phyloP scores from a whole-genome alignment of 2,329 filamentous ascomycete species.

The Raffaelea arxii region DNA sequence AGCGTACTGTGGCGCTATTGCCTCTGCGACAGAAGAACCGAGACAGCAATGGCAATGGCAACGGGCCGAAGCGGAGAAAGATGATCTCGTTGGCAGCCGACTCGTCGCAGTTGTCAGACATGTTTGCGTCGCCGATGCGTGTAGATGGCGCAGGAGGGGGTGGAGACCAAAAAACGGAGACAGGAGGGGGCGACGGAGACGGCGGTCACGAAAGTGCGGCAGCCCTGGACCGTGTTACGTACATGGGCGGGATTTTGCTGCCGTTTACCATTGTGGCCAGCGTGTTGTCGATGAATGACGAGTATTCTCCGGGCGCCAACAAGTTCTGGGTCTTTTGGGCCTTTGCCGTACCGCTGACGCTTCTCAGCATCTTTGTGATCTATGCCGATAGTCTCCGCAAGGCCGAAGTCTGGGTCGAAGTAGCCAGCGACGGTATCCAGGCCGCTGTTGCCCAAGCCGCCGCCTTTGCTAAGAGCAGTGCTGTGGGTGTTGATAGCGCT shows the following conservation, averaged over 20 bases:
- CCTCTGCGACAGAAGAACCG: constrained; percentile 10
- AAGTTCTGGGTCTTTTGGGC: constrained; percentile 42
- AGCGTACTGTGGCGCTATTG: constrained; percentile 17
- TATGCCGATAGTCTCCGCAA: constrained; percentile 38
- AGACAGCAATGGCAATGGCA: too few relatives aligned
- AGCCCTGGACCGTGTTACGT: constrained; percentile 36
- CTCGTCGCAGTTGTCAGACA: too few relatives aligned
- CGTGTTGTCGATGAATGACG: constrained; percentile 36
- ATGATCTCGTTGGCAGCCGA: too few relatives aligned
- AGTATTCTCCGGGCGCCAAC: constrained; percentile 29
- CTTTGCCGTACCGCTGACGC: constrained; percentile 25
- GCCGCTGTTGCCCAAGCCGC: constrained; percentile 4
- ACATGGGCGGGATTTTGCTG: constrained; percentile 38
- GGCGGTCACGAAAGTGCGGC: constrained; percentile 13
- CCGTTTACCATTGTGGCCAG: constrained; percentile 38
- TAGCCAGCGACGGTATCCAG: constrained; percentile 18
- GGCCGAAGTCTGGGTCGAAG: constrained; percentile 31
- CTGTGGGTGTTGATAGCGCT: too few relatives aligned
- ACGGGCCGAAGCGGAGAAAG: too few relatives aligned
- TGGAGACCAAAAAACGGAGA: too few relatives aligned
- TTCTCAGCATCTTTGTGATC: constrained; percentile 31
- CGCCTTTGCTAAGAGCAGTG: too few relatives aligned
- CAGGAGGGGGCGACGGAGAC: neutral
- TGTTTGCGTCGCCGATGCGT: too few relatives aligned
- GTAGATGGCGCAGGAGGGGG: too few relatives aligned